phyloP scores from a whole-genome alignment of 305 asterid genomes.

The Fraxinus sp. region DNA sequence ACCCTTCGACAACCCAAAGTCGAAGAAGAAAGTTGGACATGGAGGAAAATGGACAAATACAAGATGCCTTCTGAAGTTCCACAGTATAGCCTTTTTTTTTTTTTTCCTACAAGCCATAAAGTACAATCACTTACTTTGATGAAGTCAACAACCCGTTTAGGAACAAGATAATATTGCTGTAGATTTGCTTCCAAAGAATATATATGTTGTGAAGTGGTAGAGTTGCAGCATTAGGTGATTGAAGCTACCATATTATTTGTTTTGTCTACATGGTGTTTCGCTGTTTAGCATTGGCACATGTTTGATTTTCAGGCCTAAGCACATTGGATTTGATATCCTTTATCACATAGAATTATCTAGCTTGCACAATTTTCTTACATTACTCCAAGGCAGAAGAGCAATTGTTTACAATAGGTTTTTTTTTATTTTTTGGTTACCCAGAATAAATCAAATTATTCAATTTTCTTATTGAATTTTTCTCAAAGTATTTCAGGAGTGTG shows the following conservation, averaged over 20 bases:
- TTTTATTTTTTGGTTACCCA: background rate
- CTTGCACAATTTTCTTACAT: constrained; percentile 11
- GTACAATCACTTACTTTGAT: background rate
- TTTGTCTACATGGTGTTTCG: constrained; percentile 10
- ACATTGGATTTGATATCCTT: constrained; percentile 3
- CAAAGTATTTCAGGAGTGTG: constrained; percentile 70
- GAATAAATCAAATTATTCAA: background rate
- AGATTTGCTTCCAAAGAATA: constrained; percentile 17
- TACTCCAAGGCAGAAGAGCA: constrained; percentile 1
- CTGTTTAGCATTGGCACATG: background rate
- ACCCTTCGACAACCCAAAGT: background rate
- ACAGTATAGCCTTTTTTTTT: background rate
- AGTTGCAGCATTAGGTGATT: constrained; percentile 18
- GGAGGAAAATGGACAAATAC: constrained; percentile 17
- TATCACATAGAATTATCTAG: background rate
- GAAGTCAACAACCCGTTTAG: constrained; percentile 1
- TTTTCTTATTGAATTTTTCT: constrained; percentile 27
- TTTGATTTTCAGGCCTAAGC: constrained; percentile 1
- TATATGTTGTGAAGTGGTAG: constrained; percentile 10
- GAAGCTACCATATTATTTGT: background rate
- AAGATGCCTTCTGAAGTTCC: background rate
- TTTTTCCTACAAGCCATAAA: constrained; percentile 3
- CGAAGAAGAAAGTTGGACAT: constrained; percentile 6
- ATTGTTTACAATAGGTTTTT: constrained; percentile 8
- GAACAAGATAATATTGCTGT: constrained; percentile 7